A percentile compares a stretch with the other conserved stretches of the same genome.
Conservation (phyloP, 192 early-diverging fungal species). For the Mortierella claussenii region DNA sequence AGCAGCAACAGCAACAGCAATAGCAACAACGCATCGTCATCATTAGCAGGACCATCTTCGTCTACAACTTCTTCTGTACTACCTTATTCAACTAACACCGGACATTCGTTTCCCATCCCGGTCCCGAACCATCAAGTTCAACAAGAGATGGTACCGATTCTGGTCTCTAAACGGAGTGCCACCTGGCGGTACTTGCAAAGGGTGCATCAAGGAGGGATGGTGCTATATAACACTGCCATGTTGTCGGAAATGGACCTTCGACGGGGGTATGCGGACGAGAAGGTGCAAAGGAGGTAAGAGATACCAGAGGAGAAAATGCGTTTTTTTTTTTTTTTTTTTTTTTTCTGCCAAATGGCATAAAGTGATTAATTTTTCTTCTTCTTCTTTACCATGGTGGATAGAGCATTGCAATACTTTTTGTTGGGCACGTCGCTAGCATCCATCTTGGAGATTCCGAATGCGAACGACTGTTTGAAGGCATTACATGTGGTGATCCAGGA, state of each 20-base stretch:
- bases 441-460: conserved; percentile 25
- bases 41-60: too few species aligned
- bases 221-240: conserved; percentile 45
- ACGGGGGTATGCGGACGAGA: conserved; percentile 29
- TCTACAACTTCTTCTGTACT: too few species aligned
- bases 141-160: background rate
- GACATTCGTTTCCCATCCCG: too few species aligned
- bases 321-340: background rate
- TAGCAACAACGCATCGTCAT: background rate
- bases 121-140: conserved; percentile 10
- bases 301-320: background rate
- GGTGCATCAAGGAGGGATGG: conserved; percentile 42
- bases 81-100: too few species aligned
- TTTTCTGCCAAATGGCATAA: background rate
- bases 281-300: conserved; percentile 36
- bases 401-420: conserved; percentile 40
- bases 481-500: conserved; percentile 28
- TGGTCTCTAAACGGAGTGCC: conserved; percentile 32
- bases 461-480: conserved; percentile 22
- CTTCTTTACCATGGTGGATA: background rate
- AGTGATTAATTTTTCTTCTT: conserved; percentile 6
- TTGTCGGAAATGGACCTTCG: conserved; percentile 35
- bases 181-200: conserved; percentile 46
- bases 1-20: background rate
- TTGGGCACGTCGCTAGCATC: conserved; percentile 37